Evolutionary conservation across 75 land plant genomes (phyloP), one percentile per base, ranked within the genome.

Genomic region (Chamaecyparis obtusa): DNA sequence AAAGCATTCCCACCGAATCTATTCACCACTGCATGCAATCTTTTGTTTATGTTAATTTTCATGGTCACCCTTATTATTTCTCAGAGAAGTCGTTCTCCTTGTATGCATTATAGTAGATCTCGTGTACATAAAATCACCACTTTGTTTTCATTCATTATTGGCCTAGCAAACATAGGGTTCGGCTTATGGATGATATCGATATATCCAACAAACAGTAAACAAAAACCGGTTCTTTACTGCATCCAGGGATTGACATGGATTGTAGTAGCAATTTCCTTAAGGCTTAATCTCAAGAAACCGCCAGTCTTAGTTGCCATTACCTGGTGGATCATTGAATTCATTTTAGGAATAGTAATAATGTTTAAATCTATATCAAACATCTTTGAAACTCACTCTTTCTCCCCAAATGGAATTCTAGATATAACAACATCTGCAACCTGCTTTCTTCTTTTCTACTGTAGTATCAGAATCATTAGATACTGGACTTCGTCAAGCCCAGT

Each of bases 301-400:
- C 69, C 88, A 17, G 82, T 15, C 54, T 60, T 86, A 36, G 48
- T 93, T 36, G 84, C 15, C 78, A 64, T 83, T 35, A 7, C 51
- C 46, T 92, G 93, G 93, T 93, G 91, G 93, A n/a, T 60, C 46
- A 46, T 84, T 1, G 89, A 86, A 43, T 89, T 86, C 27, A n/a
- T 86, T 37, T 69, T 93, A 67, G 78, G 84, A 87, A 85, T 89
- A 1, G 72, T 71, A 14, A 30, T 90, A 16, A 87, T 87, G 54
- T 36, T 90, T 41, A 39, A 85, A 83, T 60, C 69, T 78, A 3
- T 87, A 55, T 36, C 85, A 36, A 39, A 54, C 4, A 57, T 27
- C 46, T 32, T 85, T 39, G 82, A 14, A 30, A 43, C 89, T 71
- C 43, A 24, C 41, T 43, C 46, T 39, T 79, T 79, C n/a, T 79